Evolutionary conservation across 2,329 filamentous ascomycete genomes (phyloP).

Genomic region (Endocalyx cinctus): DNA sequence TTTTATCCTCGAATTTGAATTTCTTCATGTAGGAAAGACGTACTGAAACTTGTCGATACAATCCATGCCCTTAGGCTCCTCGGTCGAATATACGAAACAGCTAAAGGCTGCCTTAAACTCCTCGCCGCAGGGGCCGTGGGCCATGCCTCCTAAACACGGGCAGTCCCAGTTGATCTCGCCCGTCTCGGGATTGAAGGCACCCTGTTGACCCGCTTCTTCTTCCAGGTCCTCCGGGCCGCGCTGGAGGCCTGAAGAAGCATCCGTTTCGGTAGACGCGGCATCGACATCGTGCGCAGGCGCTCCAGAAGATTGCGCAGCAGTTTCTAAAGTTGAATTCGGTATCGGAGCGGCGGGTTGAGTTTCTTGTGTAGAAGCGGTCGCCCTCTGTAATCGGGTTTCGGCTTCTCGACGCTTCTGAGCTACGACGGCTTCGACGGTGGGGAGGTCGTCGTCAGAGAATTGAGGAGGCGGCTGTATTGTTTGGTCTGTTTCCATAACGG

Average conservation of each 20-base stretch:
- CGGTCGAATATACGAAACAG: slow-evolving; percentile 93
- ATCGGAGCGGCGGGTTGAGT: slow-evolving; percentile 17
- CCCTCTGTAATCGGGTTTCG: slow-evolving; percentile 28
- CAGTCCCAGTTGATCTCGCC: slow-evolving; percentile 99
- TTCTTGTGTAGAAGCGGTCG: slow-evolving; percentile 10
- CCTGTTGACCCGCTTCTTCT: slow-evolving; percentile 79
- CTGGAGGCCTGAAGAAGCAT: slow-evolving; percentile 15
- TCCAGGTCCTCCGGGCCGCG: slow-evolving; percentile 59
- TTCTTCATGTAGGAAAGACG: slow-evolving; percentile 23
- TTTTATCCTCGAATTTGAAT: no score
- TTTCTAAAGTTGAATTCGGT: no score
- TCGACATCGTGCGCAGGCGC: slow-evolving; percentile 21
- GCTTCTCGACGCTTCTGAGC: slow-evolving; percentile 56
- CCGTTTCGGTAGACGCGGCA: slow-evolving; percentile 9
- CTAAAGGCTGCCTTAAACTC: slow-evolving; percentile 95
- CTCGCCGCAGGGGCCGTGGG: slow-evolving; percentile 88
- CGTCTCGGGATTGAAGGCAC: slow-evolving; percentile 96
- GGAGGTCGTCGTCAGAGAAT: slow-evolving; percentile 54
- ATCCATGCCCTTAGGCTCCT: slow-evolving; percentile 96
- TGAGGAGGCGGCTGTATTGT: slow-evolving; percentile 40
- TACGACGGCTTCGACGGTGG: slow-evolving; percentile 63
- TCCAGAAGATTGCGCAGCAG: no score
- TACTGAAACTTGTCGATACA: slow-evolving; percentile 98
- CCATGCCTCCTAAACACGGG: slow-evolving; percentile 96
- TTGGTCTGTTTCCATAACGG: slow-evolving; percentile 13